Evolutionary conservation across 176 grass and related monocot genomes (phyloP), one percentile per base, ranked within the genome.

Genomic region (Bolboschoenus planiculmis): DNA sequence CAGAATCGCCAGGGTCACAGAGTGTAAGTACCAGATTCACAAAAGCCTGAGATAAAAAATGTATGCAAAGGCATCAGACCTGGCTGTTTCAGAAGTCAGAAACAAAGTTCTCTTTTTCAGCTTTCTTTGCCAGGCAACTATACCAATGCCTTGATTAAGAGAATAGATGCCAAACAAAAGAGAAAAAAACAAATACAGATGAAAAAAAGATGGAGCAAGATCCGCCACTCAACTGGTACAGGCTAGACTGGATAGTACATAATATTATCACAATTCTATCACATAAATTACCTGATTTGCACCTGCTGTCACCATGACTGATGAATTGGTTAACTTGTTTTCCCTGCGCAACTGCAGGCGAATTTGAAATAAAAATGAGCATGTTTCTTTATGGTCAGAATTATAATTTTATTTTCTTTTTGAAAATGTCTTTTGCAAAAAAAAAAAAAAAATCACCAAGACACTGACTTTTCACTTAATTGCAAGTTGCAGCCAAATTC

Each of bases 281-380:
- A 59, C 54, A 24, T 56, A 88, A 78, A 81, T 72, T 78, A 99
- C 93, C 93, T 99, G 93, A 90, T 99, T 99, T 93, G 97, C 93
- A 55, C 93, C 97, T 60, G 93, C 91, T 4, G 97, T 99, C 29
- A 99, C 97, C 97, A 99, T 95, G 85, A 99, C 88, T 20, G 91
- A 91, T 35, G 93, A 96, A 47, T 99, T 96, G 1, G 58, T 90
- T 79, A 96, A 85, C 61, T 96, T 96, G 77, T 99, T 99, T 87
- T 99, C 97, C 23, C 36, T 91, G 6, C 21, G 56, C 79, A 99
- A 56, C 97, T 99, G 86, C 86, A 89, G 85, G 15, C 0, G 4
- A 77, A 73, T 42, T 64, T 11, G 14, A 78, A 79, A 78, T 10
- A 31, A 23, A n/a, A 36, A 48, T 34, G 10, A 46, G 74, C 23